phyloP scores from a whole-genome alignment of 2,329 filamentous ascomycete genomes.

The Aspergillus persii region DNA sequence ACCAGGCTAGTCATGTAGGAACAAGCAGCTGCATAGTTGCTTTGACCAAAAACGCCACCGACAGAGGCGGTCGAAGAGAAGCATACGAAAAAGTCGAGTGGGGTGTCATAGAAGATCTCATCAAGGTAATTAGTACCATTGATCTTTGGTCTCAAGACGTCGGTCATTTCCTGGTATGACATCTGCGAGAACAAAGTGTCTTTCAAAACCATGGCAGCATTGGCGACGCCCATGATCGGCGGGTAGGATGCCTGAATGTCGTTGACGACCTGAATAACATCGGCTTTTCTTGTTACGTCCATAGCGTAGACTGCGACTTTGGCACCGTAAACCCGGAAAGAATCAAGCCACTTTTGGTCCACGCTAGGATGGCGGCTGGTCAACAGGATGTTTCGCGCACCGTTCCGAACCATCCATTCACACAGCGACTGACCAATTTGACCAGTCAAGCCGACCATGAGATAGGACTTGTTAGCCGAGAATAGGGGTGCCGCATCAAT shows the following conservation, averaged over 20 bases:
- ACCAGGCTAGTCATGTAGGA: slow-evolving; percentile 35
- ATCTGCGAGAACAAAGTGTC: slow-evolving; percentile 18
- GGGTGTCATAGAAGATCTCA: slow-evolving; percentile 19
- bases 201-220: slow-evolving; percentile 24
- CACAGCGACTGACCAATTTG: slow-evolving; percentile 28
- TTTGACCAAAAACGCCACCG: slow-evolving; percentile 39
- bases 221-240: slow-evolving; percentile 25
- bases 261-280: background rate
- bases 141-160: slow-evolving; percentile 19
- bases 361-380: slow-evolving; percentile 32
- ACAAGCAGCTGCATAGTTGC: slow-evolving; percentile 41
- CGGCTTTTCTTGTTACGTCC: slow-evolving; percentile 6
- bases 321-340: slow-evolving; percentile 9
- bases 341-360: slow-evolving; percentile 20
- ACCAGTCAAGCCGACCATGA: slow-evolving; percentile 29
- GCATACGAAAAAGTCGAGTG: slow-evolving; percentile 36
- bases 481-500: slow-evolving; percentile 13
- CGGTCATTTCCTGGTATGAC: slow-evolving; percentile 6
- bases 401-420: slow-evolving; percentile 29
- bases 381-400: slow-evolving; percentile 26
- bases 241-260: slow-evolving; percentile 8
- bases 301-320: slow-evolving; percentile 17
- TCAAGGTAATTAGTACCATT: slow-evolving; percentile 17
- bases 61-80: slow-evolving; percentile 40
- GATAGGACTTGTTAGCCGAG: slow-evolving; percentile 31